phyloP scores from a whole-genome alignment of 768 basidiomycete species.

The Strobilomyces echinocephalus region DNA sequence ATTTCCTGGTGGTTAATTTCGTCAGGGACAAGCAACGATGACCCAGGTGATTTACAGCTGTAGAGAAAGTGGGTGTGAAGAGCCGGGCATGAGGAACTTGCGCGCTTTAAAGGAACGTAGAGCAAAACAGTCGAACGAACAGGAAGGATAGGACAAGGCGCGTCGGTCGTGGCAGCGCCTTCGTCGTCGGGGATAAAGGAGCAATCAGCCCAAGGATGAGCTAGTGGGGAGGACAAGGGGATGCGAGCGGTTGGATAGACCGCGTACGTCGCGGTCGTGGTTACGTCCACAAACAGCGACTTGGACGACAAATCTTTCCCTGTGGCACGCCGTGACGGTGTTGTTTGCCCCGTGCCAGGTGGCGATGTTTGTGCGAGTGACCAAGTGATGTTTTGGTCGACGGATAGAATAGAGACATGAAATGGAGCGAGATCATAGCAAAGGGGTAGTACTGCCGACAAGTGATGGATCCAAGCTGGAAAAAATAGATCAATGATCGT shows the following conservation, averaged over 20 bases:
- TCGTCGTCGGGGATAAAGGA: conserved; percentile 34
- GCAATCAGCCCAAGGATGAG: conserved; percentile 20
- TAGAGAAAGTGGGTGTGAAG: conserved; percentile 61
- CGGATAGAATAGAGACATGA: conserved; percentile 58
- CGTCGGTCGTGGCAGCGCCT: conserved; percentile 20
- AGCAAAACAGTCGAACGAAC: conserved; percentile 56
- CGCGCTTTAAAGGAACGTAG: conserved; percentile 42
- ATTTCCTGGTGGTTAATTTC: conserved; percentile 47
- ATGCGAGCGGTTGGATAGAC: conserved; percentile 41
- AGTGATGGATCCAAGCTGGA: conserved; percentile 61
- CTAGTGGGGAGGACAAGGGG: conserved; percentile 39
- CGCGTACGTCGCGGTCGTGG: conserved; percentile 44
- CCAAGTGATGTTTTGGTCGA: conserved; percentile 58
- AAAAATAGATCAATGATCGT: conserved; percentile 3
- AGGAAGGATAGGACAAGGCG: conserved; percentile 45
- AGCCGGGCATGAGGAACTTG: conserved; percentile 40
- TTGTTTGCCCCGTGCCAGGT: conserved; percentile 16
- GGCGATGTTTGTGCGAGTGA: conserved; percentile 41
- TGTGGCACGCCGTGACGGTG: conserved; percentile 26
- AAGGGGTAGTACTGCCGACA: conserved; percentile 38
- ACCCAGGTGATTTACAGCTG: conserved; percentile 39
- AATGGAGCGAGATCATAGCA: conserved; percentile 44
- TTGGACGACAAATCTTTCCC: conserved; percentile 29
- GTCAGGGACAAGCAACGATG: conserved; percentile 33
- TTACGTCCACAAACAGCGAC: conserved; percentile 31